A percentile compares a stretch with the other conserved stretches of the same genome.
phyloP scores from a whole-genome alignment of 768 basidiomycete genomes.

The Kwoniella heveanensis region DNA sequence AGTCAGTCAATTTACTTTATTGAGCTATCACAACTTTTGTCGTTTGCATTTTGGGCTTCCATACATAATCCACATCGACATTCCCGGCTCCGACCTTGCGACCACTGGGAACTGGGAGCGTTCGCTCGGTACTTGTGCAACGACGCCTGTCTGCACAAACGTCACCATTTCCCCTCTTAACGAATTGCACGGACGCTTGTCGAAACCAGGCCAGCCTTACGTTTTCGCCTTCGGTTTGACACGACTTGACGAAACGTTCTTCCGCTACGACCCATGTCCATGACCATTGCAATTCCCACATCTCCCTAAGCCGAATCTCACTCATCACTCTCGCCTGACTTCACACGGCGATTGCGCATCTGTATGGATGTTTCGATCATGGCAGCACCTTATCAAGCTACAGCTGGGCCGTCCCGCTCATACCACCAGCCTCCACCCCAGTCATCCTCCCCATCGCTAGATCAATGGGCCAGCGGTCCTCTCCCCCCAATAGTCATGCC shows the following conservation, averaged over 20 bases:
- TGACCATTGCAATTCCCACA: background rate
- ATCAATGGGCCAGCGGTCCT: constrained; percentile 15
- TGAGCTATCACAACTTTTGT: background rate
- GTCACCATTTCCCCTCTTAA: too few species aligned
- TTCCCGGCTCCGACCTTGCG: too few species aligned
- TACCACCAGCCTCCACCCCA: constrained; percentile 11
- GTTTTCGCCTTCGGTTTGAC: background rate
- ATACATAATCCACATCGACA: background rate
- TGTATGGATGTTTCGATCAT: background rate
- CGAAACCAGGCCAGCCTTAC: background rate
- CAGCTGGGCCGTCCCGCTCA: constrained; percentile 28
- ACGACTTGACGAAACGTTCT: background rate
- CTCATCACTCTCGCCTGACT: background rate
- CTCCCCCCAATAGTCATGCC: background rate
- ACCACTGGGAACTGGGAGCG: too few species aligned
- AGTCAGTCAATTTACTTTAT: background rate
- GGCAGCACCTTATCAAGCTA: constrained; percentile 23
- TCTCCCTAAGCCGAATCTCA: background rate
- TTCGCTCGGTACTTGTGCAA: too few species aligned
- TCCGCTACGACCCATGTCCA: background rate
- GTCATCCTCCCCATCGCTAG: constrained; percentile 18
- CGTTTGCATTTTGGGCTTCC: background rate
- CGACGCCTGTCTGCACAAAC: too few species aligned
- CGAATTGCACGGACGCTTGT: background rate
- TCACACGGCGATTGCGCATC: background rate